These are phyloP conservation scores for Tylopilus sp. DNA, from an alignment of 768 basidiomycete genomes.

Conservation along the genomic window DNA sequence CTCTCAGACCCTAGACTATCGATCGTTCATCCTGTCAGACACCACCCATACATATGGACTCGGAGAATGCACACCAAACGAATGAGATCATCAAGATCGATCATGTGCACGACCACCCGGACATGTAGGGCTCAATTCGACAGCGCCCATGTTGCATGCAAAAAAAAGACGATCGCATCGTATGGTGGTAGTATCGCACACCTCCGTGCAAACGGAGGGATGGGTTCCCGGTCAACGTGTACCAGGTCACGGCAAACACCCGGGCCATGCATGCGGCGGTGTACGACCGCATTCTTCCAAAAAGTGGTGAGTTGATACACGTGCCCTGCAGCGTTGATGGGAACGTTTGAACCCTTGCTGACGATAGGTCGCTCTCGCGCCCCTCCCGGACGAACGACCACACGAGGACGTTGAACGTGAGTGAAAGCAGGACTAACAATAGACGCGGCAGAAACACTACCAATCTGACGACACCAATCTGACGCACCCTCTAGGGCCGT, in stretches of 20 bases:
- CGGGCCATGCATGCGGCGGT: not conserved
- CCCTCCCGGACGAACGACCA: not conserved
- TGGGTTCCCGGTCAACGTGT: constrained; percentile 6
- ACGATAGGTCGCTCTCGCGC: not conserved
- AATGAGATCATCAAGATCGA: not conserved
- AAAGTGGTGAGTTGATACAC: constrained; percentile 10
- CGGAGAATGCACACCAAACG: not conserved
- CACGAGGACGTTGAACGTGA: constrained; percentile 4
- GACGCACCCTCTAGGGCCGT: not conserved
- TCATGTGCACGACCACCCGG: not conserved
- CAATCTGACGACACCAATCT: constrained; percentile 1
- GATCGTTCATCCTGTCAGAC: no score
- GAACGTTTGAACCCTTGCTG: constrained; percentile 8
- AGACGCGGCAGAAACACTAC: not conserved
- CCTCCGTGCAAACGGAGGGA: not conserved
- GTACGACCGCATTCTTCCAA: not conserved
- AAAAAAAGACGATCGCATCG: no score
- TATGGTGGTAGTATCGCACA: constrained; percentile 2
- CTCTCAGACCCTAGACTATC: no score
- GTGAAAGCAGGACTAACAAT: constrained; percentile 9
- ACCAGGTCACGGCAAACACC: no score
- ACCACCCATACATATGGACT: not conserved
- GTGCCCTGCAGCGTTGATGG: constrained; percentile 7
- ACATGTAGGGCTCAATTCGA: not conserved
- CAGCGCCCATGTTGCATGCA: no score